Percentiles rank a stretch among this genome's conserved stretches.
Evolutionary conservation across 306 rosid genomes (phyloP).

Genomic region (Acacia acuminata): DNA sequence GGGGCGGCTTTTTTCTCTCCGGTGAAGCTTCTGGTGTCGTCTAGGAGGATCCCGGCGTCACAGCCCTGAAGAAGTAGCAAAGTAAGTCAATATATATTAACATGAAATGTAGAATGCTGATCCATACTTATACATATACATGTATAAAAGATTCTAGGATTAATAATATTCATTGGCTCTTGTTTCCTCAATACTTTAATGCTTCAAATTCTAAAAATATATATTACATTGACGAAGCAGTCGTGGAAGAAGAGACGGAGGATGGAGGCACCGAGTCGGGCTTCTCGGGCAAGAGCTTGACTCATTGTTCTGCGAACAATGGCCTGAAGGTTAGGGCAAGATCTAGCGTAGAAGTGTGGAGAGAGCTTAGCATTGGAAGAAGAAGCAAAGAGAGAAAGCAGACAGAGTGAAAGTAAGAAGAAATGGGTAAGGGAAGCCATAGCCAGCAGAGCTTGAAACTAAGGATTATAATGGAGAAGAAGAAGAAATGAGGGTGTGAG

Average conservation of each 20-base stretch:
- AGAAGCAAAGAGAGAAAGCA: constrained; percentile 38
- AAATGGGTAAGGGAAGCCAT: constrained; percentile 39
- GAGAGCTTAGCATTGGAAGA: constrained; percentile 60
- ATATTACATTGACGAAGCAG: constrained; percentile 68
- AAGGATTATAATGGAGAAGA: not conserved
- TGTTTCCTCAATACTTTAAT: too few relatives aligned
- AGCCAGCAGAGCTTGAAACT: not conserved
- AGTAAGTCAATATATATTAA: not conserved
- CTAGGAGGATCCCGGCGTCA: constrained; percentile 70
- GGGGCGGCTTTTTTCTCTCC: constrained; percentile 81
- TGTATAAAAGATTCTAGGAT: too few relatives aligned
- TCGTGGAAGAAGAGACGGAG: constrained; percentile 92
- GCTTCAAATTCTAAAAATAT: too few relatives aligned
- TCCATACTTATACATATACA: not conserved
- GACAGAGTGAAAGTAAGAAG: constrained; percentile 15
- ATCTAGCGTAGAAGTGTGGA: constrained; percentile 47
- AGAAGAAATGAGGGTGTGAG: not conserved
- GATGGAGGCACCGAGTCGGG: constrained; percentile 71
- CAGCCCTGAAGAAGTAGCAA: constrained; percentile 54
- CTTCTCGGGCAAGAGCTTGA: constrained; percentile 46
- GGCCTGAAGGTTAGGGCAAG: constrained; percentile 56
- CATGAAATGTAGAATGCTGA: not conserved
- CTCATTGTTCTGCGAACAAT: constrained; percentile 53
- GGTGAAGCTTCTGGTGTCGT: constrained; percentile 52
- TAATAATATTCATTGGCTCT: too few relatives aligned